phyloP scores from a whole-genome alignment of 2,329 filamentous ascomycete genomes.

The Diaporthe sp. region DNA sequence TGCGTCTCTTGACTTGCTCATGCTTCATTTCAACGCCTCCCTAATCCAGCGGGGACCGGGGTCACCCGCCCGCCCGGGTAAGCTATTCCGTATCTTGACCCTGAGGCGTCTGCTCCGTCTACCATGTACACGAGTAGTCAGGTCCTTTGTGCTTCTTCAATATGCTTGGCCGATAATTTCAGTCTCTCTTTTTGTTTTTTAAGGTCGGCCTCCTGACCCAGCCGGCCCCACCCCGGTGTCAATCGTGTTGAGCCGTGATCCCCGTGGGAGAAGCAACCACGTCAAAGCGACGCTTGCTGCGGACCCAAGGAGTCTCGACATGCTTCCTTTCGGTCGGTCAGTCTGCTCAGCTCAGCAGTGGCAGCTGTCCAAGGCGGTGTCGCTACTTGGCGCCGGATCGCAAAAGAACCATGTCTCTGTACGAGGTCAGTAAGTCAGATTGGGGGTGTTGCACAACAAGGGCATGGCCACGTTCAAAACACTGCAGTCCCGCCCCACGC shows the following conservation, averaged over 20 bases:
- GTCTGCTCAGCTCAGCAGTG: constrained; percentile 22
- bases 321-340: constrained; percentile 1
- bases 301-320: neutral
- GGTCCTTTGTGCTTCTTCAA: neutral
- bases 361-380: constrained; percentile 9
- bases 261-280: constrained; percentile 20
- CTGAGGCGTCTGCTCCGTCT: neutral
- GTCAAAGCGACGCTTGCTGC: constrained; percentile 7
- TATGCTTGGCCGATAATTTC: neutral
- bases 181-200: neutral
- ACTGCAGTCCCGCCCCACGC: neutral
- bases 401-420: constrained; percentile 32
- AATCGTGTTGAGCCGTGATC: constrained; percentile 1
- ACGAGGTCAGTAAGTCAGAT: constrained; percentile 19
- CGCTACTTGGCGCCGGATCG: constrained; percentile 14
- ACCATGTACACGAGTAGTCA: neutral
- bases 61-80: constrained; percentile 28
- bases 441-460: constrained; percentile 21
- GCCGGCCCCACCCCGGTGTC: constrained; percentile 18
- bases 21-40: constrained; percentile 28
- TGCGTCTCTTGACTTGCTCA: constrained; percentile 11
- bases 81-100: constrained; percentile 23
- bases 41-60: constrained; percentile 29
- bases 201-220: neutral
- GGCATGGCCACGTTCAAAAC: constrained; percentile 20